Conservation (phyloP, 2,329 filamentous ascomycete species). For the Sclerotinia minor region DNA sequence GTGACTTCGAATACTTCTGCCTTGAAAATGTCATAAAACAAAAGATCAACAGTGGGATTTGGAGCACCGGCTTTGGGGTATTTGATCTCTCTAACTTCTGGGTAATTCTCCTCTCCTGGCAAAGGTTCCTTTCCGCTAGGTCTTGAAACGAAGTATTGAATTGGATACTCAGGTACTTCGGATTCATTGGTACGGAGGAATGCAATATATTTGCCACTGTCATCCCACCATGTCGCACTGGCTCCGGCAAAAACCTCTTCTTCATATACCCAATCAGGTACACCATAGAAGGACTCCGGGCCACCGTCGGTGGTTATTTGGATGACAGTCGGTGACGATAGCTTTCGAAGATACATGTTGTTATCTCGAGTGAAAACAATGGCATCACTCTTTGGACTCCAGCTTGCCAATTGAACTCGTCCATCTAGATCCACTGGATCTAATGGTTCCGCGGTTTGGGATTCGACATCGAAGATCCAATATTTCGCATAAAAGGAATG, state of each 20-base stretch:
- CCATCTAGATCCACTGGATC: slow-evolving; percentile 66
- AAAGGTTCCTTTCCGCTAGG: slow-evolving; percentile 72
- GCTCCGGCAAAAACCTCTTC: slow-evolving; percentile 76
- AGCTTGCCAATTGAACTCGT: slow-evolving; percentile 78
- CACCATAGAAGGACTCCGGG: slow-evolving; percentile 85
- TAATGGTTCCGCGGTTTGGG: slow-evolving; percentile 74
- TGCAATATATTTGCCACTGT: slow-evolving; percentile 83
- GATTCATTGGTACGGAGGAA: slow-evolving; percentile 95
- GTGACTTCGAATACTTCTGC: slow-evolving; percentile 77
- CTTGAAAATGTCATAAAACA: slow-evolving; percentile 83
- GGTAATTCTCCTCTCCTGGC: slow-evolving; percentile 80
- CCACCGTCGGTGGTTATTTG: slow-evolving; percentile 87
- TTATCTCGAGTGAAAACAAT: slow-evolving; percentile 89
- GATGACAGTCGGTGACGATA: slow-evolving; percentile 46
- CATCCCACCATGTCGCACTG: slow-evolving; percentile 92
- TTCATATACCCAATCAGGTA: slow-evolving; percentile 97
- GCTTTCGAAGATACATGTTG: slow-evolving; percentile 79
- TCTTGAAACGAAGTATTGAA: slow-evolving; percentile 88
- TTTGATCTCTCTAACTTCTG: slow-evolving; percentile 88
- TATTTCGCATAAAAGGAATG: slow-evolving; percentile 85
- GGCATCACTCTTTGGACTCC: slow-evolving; percentile 85
- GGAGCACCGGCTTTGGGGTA: slow-evolving; percentile 95
- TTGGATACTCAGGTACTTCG: slow-evolving; percentile 82
- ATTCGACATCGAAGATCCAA: slow-evolving; percentile 88
- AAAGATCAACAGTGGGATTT: slow-evolving; percentile 84